Percentiles rank a stretch among this genome's conserved stretches.
phyloP scores from a whole-genome alignment of 768 basidiomycete genomes.

The Rhodotorula babjevae region DNA sequence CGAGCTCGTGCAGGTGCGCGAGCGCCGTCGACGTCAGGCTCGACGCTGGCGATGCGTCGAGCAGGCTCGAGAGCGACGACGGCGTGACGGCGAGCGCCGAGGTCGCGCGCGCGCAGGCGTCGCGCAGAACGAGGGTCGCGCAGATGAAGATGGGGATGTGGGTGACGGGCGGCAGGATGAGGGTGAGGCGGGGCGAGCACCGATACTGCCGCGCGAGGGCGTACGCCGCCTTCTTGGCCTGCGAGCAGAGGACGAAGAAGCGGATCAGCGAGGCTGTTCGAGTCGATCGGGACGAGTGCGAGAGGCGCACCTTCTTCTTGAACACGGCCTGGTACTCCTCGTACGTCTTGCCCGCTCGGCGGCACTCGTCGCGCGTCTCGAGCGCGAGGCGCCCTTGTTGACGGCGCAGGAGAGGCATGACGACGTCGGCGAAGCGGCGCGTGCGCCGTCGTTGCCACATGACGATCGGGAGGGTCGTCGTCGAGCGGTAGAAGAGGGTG shows the following conservation, averaged over 20 bases:
- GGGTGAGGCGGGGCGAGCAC: constrained; percentile 46
- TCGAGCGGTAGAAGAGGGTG: constrained; percentile 44
- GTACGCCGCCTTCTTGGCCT: constrained; percentile 28
- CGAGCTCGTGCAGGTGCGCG: constrained; percentile 39
- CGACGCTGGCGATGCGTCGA: neutral
- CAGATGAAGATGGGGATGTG: constrained; percentile 48
- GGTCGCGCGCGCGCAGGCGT: constrained; percentile 38
- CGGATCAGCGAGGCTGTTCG: too few relatives aligned
- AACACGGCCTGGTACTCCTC: constrained; percentile 45
- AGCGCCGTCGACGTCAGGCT: constrained; percentile 15
- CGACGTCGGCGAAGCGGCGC: constrained; percentile 41
- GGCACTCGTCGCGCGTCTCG: constrained; percentile 43
- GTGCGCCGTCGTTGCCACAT: constrained; percentile 46
- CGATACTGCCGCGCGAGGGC: constrained; percentile 32
- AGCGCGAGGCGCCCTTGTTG: constrained; percentile 42
- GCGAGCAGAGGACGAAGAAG: neutral
- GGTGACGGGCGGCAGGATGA: constrained; percentile 45
- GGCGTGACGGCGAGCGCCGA: constrained; percentile 12
- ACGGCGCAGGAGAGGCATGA: constrained; percentile 44
- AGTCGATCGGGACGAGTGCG: neutral
- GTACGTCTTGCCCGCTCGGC: constrained; percentile 43
- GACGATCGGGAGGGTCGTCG: constrained; percentile 46
- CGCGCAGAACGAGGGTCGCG: constrained; percentile 45
- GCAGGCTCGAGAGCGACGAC: neutral
- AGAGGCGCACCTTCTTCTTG: constrained; percentile 42